Conservation (phyloP, 805 yeast genomes). For the Ogataea haglerorum region DNA sequence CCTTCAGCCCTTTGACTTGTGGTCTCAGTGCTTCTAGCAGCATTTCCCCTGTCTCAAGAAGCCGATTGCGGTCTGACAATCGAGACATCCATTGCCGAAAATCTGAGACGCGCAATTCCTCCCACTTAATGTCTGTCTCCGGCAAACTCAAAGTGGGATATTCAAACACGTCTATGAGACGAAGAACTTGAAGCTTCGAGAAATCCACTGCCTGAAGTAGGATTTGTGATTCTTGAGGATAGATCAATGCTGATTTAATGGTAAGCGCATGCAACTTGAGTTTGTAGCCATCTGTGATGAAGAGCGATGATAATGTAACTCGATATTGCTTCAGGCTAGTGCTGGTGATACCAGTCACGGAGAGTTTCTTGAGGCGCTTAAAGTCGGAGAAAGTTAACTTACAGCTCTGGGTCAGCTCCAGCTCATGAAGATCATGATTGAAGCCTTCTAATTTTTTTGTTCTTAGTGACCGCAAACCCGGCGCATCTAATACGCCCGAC, state of each 20-base stretch:
- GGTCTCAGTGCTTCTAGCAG: constrained; percentile 15
- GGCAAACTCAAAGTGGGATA: constrained; percentile 1
- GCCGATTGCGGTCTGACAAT: background rate
- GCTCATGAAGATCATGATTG: background rate
- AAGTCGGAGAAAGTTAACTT: background rate
- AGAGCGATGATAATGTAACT: background rate
- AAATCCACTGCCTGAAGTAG: constrained; percentile 17
- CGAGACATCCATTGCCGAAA: constrained; percentile 11
- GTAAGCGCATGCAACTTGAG: constrained; percentile 12
- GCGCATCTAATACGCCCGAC: background rate
- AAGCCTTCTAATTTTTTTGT: background rate
- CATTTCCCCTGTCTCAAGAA: background rate
- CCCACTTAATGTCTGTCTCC: constrained; percentile 1
- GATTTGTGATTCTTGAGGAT: constrained; percentile 12
- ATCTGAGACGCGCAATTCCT: constrained; percentile 16
- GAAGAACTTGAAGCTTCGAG: constrained; percentile 13
- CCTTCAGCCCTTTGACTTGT: constrained; percentile 12
- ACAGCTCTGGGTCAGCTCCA: background rate
- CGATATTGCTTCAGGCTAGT: constrained; percentile 4
- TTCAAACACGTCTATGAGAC: constrained; percentile 21
- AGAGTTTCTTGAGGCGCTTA: background rate
- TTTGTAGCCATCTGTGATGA: background rate
- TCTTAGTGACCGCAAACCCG: background rate
- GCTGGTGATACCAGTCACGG: background rate
- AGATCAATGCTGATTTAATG: constrained; percentile 16